Evolutionary conservation across 164 flowering plant species (phyloP).

Genomic region (grape (Vitis vinifera)): ASM3070453v1 NC_081808.1:5191001-5191500

Average conservation of each 20-base stretch:
- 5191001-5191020: constrained; percentile 84
- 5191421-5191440: too few species aligned
- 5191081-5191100: constrained; percentile 87
- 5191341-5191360: neutral
- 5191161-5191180: constrained; percentile 85
- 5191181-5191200: constrained; percentile 95
- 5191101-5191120: constrained; percentile 76
- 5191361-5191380: too few species aligned
- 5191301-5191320: neutral
- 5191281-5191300: neutral
- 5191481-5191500: too few species aligned
- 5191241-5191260: neutral
- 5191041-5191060: constrained; percentile 79
- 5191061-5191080: constrained; percentile 86
- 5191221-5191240: neutral
- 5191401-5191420: too few species aligned
- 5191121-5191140: constrained; percentile 78
- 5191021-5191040: constrained; percentile 85
- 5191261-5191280: neutral
- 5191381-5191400: too few species aligned
- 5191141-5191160: constrained; percentile 92
- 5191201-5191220: constrained; percentile 67
- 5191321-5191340: neutral
- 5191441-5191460: too few species aligned
- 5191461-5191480: too few species aligned